phyloP scores from a whole-genome alignment of 1,284 basidiomycete genomes.

The Sporisorium iseilematis-ciliati region DNA sequence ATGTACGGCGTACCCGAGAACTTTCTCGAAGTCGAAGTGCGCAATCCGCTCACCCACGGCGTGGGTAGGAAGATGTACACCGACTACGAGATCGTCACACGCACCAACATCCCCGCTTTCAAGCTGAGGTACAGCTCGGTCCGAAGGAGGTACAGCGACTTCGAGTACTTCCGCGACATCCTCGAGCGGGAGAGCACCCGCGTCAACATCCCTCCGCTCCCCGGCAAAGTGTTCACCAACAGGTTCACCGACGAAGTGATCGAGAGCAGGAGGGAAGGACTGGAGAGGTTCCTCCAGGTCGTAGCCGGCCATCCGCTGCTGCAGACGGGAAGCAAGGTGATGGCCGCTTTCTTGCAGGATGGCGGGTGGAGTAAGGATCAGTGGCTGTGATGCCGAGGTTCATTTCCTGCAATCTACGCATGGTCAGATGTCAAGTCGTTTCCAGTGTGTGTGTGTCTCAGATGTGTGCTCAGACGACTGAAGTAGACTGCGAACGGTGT shows the following conservation, averaged over 20 bases:
- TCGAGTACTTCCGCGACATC: slow-evolving; percentile 98
- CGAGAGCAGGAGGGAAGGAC: slow-evolving; percentile 87
- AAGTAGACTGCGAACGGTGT: background rate
- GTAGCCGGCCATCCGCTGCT: slow-evolving; percentile 96
- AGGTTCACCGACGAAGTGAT: slow-evolving; percentile 98
- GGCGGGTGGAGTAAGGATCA: slow-evolving; percentile 64
- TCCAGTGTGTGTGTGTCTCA: too few species aligned
- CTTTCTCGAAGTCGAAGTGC: slow-evolving; percentile 97
- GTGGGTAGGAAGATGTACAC: slow-evolving; percentile 91
- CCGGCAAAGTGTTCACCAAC: slow-evolving; percentile 80
- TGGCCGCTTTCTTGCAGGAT: slow-evolving; percentile 92
- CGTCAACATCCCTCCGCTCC: slow-evolving; percentile 95
- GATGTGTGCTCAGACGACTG: background rate
- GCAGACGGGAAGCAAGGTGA: slow-evolving; percentile 97
- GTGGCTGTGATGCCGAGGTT: slow-evolving; percentile 39
- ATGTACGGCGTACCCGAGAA: slow-evolving; percentile 92
- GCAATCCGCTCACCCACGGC: slow-evolving; percentile 93
- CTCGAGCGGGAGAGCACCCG: slow-evolving; percentile 95
- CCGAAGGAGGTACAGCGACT: slow-evolving; percentile 94
- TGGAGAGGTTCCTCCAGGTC: slow-evolving; percentile 94
- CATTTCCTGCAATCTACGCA: background rate
- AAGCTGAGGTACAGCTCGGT: slow-evolving; percentile 95
- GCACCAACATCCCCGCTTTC: slow-evolving; percentile 99
- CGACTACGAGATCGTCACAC: slow-evolving; percentile 96
- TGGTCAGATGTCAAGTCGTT: too few species aligned